Conservation (phyloP, 805 yeast genomes). For the Lipomyces anomalus region DNA sequence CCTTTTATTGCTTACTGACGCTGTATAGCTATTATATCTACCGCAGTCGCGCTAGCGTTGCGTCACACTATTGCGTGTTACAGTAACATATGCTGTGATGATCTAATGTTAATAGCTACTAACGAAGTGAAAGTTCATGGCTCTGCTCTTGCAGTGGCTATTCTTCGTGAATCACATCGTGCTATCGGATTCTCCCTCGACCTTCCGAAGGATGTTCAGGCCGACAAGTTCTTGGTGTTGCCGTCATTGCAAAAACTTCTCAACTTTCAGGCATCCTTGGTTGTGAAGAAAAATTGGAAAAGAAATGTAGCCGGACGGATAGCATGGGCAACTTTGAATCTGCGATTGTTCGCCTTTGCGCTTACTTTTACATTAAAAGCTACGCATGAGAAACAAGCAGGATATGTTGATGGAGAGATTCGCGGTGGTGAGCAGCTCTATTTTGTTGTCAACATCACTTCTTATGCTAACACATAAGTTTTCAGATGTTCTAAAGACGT, state of each 20-base stretch:
- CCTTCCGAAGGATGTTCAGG: conserved; percentile 58
- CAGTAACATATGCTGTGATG: conserved; percentile 62
- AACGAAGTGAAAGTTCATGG: neutral
- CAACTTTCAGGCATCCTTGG: conserved; percentile 62
- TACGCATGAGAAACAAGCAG: conserved; percentile 44
- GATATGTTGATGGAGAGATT: conserved; percentile 42
- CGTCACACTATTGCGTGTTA: conserved; percentile 68
- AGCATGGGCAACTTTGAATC: conserved; percentile 60
- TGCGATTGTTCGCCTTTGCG: conserved; percentile 67
- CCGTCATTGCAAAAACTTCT: conserved; percentile 73
- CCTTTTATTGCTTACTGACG: conserved; percentile 5
- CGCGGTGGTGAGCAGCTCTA: conserved; percentile 29
- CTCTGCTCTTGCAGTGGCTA: conserved; percentile 40
- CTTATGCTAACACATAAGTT: neutral
- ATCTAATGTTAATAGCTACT: conserved; percentile 49
- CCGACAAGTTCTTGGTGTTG: conserved; percentile 66
- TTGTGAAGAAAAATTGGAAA: conserved; percentile 44
- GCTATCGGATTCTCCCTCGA: conserved; percentile 69
- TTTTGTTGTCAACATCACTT: neutral
- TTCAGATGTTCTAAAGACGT: conserved; percentile 16
- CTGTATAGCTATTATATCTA: conserved; percentile 23
- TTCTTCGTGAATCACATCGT: conserved; percentile 64
- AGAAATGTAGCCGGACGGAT: conserved; percentile 42
- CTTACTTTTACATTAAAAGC: conserved; percentile 59
- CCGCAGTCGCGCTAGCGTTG: conserved; percentile 58